Conservation (phyloP, 75 land plant species). For the Larix kaempferi region DNA sequence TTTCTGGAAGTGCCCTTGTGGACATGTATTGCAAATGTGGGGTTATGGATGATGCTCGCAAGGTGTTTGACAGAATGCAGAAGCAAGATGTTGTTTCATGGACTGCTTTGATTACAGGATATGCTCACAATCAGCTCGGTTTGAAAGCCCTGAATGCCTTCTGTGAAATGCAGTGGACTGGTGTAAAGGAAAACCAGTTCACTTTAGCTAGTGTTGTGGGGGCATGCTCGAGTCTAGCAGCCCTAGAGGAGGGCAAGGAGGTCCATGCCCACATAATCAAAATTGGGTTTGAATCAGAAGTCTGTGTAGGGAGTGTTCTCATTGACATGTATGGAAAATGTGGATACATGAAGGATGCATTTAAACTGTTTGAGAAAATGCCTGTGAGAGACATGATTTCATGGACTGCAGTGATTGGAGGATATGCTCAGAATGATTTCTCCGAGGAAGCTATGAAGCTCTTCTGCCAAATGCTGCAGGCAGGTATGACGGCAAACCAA, state of each 20-base stretch:
- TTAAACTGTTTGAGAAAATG: slow-evolving; percentile 26
- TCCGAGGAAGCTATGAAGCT: slow-evolving; percentile 27
- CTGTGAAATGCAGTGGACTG: slow-evolving; percentile 17
- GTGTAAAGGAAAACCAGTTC: slow-evolving; percentile 8
- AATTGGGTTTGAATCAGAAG: slow-evolving; percentile 12
- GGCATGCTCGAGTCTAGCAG: slow-evolving; percentile 24
- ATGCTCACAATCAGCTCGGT: slow-evolving; percentile 25
- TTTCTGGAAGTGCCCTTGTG: slow-evolving; percentile 38
- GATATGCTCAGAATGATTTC: slow-evolving; percentile 34
- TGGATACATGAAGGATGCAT: slow-evolving; percentile 25
- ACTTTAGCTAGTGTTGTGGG: slow-evolving; percentile 27
- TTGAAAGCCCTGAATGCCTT: slow-evolving; percentile 35
- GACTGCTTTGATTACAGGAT: slow-evolving; percentile 55
- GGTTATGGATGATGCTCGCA: slow-evolving; percentile 16
- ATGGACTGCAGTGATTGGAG: slow-evolving; percentile 39
- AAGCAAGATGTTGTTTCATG: slow-evolving; percentile 47
- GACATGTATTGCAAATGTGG: slow-evolving; percentile 71
- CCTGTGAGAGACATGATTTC: slow-evolving; percentile 20
- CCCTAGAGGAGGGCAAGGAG: slow-evolving; percentile 26
- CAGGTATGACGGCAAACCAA: slow-evolving; percentile 3
- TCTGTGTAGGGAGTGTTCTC: slow-evolving; percentile 25
- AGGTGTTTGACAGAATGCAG: slow-evolving; percentile 49
- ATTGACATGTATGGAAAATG: slow-evolving; percentile 52
- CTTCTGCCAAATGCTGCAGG: slow-evolving; percentile 18
- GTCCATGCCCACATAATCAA: slow-evolving; percentile 34